Evolutionary conservation across 805 yeast species (phyloP).

Genomic region (Nakazawaea wickerhamii): DNA sequence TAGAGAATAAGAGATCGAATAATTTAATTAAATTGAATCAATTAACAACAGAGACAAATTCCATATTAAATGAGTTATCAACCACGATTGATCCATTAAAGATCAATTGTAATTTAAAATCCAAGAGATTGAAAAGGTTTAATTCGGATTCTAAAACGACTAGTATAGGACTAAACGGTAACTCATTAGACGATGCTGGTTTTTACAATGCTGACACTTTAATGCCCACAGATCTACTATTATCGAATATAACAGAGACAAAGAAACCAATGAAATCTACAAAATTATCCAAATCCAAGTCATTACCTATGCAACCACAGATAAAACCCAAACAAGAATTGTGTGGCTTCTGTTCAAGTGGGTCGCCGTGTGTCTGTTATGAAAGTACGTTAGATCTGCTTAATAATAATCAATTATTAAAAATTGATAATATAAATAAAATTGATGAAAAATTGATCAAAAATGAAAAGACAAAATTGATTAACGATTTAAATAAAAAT

Average conservation of each 20-base stretch:
- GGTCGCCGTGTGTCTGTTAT: slow-evolving; percentile 8
- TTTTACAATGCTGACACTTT: slow-evolving; percentile 12
- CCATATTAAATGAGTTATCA: slow-evolving; percentile 5
- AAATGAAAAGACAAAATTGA: background rate
- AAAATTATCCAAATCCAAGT: slow-evolving; percentile 1
- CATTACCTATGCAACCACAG: too few relatives aligned
- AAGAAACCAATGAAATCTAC: background rate
- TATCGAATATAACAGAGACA: background rate
- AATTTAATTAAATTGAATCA: slow-evolving; percentile 22
- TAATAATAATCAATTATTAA: background rate
- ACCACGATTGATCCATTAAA: slow-evolving; percentile 25
- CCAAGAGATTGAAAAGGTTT: slow-evolving; percentile 23
- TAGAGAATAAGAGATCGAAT: slow-evolving; percentile 26
- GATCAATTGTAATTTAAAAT: slow-evolving; percentile 25
- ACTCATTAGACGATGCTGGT: slow-evolving; percentile 11
- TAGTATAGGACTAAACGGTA: slow-evolving; percentile 5
- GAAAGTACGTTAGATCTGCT: slow-evolving; percentile 5
- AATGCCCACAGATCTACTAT: slow-evolving; percentile 8
- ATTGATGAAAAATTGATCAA: background rate
- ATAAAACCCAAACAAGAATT: background rate
- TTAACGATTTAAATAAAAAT: slow-evolving; percentile 9
- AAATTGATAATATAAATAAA: too few relatives aligned
- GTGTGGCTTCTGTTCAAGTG: slow-evolving; percentile 6
- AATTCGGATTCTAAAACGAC: slow-evolving; percentile 7
- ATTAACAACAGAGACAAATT: slow-evolving; percentile 10